Evolutionary conservation across 257 asterid genomes (phyloP).

Genomic region (Penstemon barbatus): DNA sequence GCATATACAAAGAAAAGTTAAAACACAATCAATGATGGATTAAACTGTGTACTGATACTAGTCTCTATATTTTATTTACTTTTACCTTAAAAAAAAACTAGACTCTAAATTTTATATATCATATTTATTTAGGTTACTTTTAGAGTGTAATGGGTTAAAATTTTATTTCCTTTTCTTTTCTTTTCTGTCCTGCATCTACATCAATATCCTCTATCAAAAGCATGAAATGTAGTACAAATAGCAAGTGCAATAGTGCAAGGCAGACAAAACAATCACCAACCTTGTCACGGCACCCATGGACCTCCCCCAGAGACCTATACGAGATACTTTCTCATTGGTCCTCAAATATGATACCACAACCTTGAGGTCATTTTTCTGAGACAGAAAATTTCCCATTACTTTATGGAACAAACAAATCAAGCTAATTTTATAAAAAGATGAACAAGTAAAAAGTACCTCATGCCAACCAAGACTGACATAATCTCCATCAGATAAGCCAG

Average conservation of each 20-base stretch:
- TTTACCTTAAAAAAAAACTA: too few species aligned
- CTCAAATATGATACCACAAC: constrained; percentile 84
- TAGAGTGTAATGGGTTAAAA: too few species aligned
- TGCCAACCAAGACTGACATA: constrained; percentile 98
- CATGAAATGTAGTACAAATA: constrained; percentile 4
- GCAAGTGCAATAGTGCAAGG: constrained; percentile 5
- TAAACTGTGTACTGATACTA: not conserved
- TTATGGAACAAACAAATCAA: not conserved
- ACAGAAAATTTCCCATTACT: constrained; percentile 20
- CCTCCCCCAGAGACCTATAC: constrained; percentile 98
- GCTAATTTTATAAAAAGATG: constrained; percentile 19
- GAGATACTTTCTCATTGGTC: constrained; percentile 67
- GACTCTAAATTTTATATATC: too few species aligned
- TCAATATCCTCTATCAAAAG: constrained; percentile 8
- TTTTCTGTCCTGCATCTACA: not conserved
- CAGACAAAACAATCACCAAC: constrained; percentile 40
- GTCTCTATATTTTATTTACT: too few species aligned
- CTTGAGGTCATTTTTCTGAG: constrained; percentile 90
- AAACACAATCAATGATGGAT: not conserved
- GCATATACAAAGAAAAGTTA: too few species aligned
- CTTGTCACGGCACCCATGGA: constrained; percentile 99
- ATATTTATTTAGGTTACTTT: too few species aligned
- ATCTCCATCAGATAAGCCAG: constrained; percentile 92
- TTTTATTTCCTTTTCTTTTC: not conserved
- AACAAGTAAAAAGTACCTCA: constrained; percentile 59